Percentiles rank a stretch among this genome's conserved stretches.
phyloP scores from a whole-genome alignment of 306 rosid genomes.

The Begonia peltatifolia region DNA sequence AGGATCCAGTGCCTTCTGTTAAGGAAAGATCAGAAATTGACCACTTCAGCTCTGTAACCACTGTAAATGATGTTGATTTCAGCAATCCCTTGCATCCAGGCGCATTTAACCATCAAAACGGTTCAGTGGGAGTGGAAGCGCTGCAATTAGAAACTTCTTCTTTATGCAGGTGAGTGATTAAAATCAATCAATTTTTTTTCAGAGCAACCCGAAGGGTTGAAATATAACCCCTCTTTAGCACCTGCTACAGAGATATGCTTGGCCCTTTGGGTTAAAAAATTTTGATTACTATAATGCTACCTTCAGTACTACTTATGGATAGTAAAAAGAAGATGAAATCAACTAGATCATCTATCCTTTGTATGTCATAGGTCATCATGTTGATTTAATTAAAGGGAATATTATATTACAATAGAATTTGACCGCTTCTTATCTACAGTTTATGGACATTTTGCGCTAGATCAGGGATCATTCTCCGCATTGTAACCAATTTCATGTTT shows the following conservation, averaged over 20 bases:
- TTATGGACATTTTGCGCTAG: not conserved
- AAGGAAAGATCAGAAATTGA: constrained; percentile 26
- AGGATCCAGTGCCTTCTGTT: constrained; percentile 17
- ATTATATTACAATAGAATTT: not conserved
- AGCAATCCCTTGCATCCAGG: constrained; percentile 30
- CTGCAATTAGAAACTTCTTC: constrained; percentile 27
- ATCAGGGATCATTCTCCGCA: not conserved
- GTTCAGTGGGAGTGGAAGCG: constrained; percentile 20
- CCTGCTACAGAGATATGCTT: not conserved
- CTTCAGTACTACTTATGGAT: not conserved
- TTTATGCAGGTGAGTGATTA: constrained; percentile 43
- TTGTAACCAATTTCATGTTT: not conserved
- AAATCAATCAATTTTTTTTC: constrained; percentile 4
- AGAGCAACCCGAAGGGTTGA: constrained; percentile 8
- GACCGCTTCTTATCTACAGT: not conserved
- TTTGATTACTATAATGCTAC: not conserved
- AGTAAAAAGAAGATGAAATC: no score
- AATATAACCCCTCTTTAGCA: not conserved
- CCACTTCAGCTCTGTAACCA: constrained; percentile 26
- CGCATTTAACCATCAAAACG: constrained; percentile 20
- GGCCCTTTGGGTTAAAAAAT: constrained; percentile 2
- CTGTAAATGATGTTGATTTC: constrained; percentile 29
- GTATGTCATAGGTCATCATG: no score
- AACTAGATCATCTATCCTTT: no score
- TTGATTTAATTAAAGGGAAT: no score